phyloP scores from a whole-genome alignment of 495 filamentous ascomycete genomes.

The Aspergillus haitiensis region DNA sequence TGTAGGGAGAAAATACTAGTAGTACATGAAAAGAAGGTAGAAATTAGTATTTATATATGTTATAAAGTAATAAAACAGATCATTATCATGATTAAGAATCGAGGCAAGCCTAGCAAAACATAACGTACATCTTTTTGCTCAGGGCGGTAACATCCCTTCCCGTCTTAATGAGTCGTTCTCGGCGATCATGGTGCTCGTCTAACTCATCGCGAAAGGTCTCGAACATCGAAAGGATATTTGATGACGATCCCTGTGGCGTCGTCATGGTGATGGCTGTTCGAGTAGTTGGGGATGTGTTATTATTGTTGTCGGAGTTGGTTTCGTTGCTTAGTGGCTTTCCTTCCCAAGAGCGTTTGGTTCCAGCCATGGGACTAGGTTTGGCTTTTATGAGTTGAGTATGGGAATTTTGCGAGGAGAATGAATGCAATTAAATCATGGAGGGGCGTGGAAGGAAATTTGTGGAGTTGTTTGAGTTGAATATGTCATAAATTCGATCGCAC shows the following conservation, averaged over 20 bases:
- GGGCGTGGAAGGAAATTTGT: constrained; percentile 8
- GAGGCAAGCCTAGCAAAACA: background rate
- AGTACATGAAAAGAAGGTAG: background rate
- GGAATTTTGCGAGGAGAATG: background rate
- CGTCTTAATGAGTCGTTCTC: constrained; percentile 84
- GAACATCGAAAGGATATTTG: constrained; percentile 70
- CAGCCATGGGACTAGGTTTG: constrained; percentile 33
- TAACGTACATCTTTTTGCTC: constrained; percentile 91
- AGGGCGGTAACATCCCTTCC: constrained; percentile 87
- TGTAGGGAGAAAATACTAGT: constrained; percentile 84
- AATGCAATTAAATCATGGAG: background rate
- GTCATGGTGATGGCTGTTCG: constrained; percentile 28
- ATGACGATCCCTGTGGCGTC: constrained; percentile 21
- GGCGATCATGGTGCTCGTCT: constrained; percentile 90
- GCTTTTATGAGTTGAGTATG: background rate
- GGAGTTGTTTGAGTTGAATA: constrained; percentile 13
- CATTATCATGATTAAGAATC: background rate
- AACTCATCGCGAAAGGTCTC: constrained; percentile 80
- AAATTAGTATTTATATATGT: constrained; percentile 6
- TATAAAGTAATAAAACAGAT: background rate
- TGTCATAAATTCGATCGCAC: constrained; percentile 9
- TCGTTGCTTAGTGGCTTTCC: constrained; percentile 50
- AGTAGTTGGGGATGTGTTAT: background rate
- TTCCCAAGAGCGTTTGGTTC: constrained; percentile 61
- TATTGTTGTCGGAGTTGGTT: constrained; percentile 11